Evolutionary conservation across 192 early-diverging fungal species (phyloP).

Genomic region (Coemansia sp.): DNA sequence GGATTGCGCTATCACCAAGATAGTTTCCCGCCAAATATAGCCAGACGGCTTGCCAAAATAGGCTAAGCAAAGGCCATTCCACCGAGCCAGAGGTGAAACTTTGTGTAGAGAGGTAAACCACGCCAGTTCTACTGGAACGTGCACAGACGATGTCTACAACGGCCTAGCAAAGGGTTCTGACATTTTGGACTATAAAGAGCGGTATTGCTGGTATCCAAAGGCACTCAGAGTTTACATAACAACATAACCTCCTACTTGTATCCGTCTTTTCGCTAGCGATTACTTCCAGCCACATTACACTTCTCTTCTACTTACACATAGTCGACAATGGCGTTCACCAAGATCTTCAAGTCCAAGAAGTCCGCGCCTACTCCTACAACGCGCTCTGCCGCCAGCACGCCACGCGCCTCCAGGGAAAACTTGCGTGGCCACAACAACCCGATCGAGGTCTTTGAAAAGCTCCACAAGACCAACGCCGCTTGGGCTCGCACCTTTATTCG

Average conservation of each 20-base stretch:
- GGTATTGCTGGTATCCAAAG: background rate
- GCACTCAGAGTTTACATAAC: background rate
- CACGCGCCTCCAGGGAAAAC: background rate
- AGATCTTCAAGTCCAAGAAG: slow-evolving; percentile 4
- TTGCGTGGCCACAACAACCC: background rate
- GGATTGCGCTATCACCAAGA: too few species aligned
- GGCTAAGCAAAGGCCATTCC: background rate
- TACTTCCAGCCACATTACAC: background rate
- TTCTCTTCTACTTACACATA: background rate
- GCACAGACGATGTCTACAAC: background rate
- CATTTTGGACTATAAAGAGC: background rate
- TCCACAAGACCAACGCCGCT: background rate
- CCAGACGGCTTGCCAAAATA: background rate
- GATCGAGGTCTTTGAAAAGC: background rate
- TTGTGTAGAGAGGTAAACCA: background rate
- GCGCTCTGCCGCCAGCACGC: background rate
- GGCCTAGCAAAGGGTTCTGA: background rate
- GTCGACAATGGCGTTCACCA: background rate
- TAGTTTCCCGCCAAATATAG: too few species aligned
- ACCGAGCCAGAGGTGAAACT: background rate
- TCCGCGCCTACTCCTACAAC: background rate
- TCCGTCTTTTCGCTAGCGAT: background rate
- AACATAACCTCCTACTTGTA: background rate
- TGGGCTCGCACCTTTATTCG: background rate
- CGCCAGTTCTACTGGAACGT: background rate